Evolutionary conservation across 257 asterid species (phyloP).

Genomic region (Primulina eburnea): DNA sequence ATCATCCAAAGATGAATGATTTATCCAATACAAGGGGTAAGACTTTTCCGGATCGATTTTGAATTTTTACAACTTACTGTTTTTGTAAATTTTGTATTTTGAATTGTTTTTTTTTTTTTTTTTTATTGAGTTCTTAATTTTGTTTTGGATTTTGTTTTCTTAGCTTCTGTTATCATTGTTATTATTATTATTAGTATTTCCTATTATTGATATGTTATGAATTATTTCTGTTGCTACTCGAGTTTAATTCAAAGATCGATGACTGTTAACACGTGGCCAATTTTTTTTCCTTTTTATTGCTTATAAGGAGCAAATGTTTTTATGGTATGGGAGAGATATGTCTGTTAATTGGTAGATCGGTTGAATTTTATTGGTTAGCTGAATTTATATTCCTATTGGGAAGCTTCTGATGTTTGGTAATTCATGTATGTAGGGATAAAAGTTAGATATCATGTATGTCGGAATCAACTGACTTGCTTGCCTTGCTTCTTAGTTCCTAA

Average conservation of each 20-base stretch:
- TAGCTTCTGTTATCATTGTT: not conserved
- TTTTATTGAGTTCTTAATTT: too few relatives aligned
- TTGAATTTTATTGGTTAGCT: conserved; percentile 5
- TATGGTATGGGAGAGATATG: not conserved
- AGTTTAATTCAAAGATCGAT: too few relatives aligned
- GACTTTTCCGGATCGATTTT: conserved; percentile 23
- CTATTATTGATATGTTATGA: conserved; percentile 5
- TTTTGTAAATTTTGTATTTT: not conserved
- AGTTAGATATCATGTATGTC: not conserved
- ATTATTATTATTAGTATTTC: not conserved
- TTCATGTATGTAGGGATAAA: conserved; percentile 4
- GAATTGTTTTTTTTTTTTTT: too few relatives aligned
- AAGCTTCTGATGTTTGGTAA: not conserved
- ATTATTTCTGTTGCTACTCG: conserved; percentile 1
- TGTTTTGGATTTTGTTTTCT: not conserved
- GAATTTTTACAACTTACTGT: not conserved
- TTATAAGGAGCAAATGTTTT: not conserved
- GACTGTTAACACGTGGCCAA: not conserved
- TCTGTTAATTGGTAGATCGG: conserved; percentile 7
- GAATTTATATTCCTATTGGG: not conserved
- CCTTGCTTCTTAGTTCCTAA: not conserved
- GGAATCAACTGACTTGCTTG: not conserved
- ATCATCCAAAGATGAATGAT: conserved; percentile 12
- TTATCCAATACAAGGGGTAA: conserved; percentile 27
- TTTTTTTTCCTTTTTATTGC: not conserved